Conservation (phyloP, 768 basidiomycete species). For the Cystofilobasidium bisporidii region DNA sequence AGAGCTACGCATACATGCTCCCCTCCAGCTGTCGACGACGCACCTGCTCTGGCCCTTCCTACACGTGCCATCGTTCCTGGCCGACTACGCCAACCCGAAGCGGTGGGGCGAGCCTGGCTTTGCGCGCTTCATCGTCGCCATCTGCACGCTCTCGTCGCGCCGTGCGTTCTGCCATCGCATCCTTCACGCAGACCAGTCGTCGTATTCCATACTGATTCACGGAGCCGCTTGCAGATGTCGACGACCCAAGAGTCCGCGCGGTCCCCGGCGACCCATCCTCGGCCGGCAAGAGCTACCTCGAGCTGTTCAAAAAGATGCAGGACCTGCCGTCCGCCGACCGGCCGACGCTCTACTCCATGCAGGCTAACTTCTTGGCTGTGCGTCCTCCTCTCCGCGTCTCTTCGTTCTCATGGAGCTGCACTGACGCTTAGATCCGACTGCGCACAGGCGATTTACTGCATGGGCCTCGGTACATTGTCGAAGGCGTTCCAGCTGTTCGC, state of each 20-base stretch:
- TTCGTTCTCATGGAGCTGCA: too few species aligned
- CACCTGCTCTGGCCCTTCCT: conserved; percentile 86
- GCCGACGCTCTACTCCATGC: conserved; percentile 83
- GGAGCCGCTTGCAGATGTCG: conserved; percentile 48
- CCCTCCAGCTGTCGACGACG: conserved; percentile 81
- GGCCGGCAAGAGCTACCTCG: conserved; percentile 85
- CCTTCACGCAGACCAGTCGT: not conserved
- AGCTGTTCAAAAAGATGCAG: conserved; percentile 73
- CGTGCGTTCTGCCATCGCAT: conserved; percentile 40
- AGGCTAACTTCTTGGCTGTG: conserved; percentile 76
- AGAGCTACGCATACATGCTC: conserved; percentile 46
- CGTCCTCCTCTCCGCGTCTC: not conserved
- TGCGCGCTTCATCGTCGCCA: conserved; percentile 82
- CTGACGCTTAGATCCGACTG: too few species aligned
- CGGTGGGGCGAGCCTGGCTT: conserved; percentile 96
- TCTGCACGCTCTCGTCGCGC: conserved; percentile 81
- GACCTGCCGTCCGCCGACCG: conserved; percentile 79
- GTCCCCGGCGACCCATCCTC: conserved; percentile 74
- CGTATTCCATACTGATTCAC: not conserved
- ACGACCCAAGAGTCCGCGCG: conserved; percentile 78
- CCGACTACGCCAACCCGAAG: conserved; percentile 83
- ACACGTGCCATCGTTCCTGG: conserved; percentile 78
- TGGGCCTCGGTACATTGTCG: conserved; percentile 78
- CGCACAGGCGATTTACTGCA: conserved; percentile 68
- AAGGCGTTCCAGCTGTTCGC: conserved; percentile 76